Conservation (phyloP, 805 yeast genomes). For the Candida railenensis region DNA sequence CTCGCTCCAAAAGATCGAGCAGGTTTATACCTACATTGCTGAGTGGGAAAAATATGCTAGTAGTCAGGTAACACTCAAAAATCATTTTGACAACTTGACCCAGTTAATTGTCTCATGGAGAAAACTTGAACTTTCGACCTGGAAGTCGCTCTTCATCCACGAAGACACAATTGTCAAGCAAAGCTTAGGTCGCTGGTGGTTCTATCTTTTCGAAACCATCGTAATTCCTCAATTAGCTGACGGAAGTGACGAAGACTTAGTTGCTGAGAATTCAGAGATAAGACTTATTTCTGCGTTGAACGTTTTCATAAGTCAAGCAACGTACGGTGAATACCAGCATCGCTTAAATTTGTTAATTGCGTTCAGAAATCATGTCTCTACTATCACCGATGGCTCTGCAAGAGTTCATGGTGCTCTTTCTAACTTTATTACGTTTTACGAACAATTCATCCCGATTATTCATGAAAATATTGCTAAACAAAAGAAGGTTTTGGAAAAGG, state of each 20-base stretch:
- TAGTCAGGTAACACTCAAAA: constrained; percentile 62
- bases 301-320: constrained; percentile 70
- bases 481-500: constrained; percentile 66
- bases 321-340: constrained; percentile 68
- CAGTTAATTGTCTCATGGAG: constrained; percentile 86
- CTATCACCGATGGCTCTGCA: constrained; percentile 18
- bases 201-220: constrained; percentile 80
- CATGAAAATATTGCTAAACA: constrained; percentile 41
- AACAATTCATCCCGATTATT: constrained; percentile 60
- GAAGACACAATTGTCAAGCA: constrained; percentile 54
- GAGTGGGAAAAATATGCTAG: constrained; percentile 97
- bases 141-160: constrained; percentile 72
- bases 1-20: constrained; percentile 79
- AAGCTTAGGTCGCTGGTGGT: constrained; percentile 84
- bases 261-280: constrained; percentile 1
- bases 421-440: constrained; percentile 63
- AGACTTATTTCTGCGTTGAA: constrained; percentile 58
- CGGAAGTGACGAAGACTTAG: constrained; percentile 17
- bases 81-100: constrained; percentile 58
- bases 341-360: constrained; percentile 65
- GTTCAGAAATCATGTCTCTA: constrained; percentile 53
- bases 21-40: constrained; percentile 72
- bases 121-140: constrained; percentile 76
- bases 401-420: constrained; percentile 40
- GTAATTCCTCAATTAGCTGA: constrained; percentile 49